These are phyloP conservation scores for Trypanosoma congolense DNA, from an alignment of 208 protist genomes.

Conservation along the genomic window DNA sequence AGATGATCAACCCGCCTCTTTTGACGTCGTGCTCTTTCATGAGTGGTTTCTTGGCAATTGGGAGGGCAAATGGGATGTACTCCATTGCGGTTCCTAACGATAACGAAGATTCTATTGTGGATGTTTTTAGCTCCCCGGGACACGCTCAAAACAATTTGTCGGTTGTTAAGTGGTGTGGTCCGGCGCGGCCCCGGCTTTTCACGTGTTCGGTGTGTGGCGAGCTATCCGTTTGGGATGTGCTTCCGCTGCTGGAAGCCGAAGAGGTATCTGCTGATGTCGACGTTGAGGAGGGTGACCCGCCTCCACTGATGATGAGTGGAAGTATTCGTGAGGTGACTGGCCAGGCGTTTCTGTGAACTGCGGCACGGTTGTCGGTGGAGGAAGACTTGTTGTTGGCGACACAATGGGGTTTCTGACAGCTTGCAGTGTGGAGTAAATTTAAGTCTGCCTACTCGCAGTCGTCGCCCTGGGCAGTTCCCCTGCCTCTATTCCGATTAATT, in stretches of 20 bases:
- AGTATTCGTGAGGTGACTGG: constrained; percentile 42
- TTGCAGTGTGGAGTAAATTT: constrained; percentile 2
- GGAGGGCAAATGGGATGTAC: constrained; percentile 64
- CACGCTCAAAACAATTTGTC: constrained; percentile 65
- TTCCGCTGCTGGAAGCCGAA: constrained; percentile 8
- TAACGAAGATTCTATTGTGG: constrained; percentile 12
- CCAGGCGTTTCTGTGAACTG: constrained; percentile 40
- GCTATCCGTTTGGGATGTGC: constrained; percentile 67
- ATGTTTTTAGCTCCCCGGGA: constrained; percentile 39
- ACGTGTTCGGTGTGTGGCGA: constrained; percentile 73
- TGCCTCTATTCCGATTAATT: not conserved
- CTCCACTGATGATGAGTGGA: constrained; percentile 35
- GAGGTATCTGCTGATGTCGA: constrained; percentile 26
- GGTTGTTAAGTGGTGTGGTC: constrained; percentile 41
- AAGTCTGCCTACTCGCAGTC: too few species aligned
- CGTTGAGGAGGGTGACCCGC: constrained; percentile 34
- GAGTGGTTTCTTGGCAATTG: constrained; percentile 32
- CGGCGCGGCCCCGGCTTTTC: constrained; percentile 28
- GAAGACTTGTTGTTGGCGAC: constrained; percentile 25
- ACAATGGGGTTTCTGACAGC: constrained; percentile 28
- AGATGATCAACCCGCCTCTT: constrained; percentile 72
- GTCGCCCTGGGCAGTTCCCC: too few species aligned
- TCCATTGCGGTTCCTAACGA: constrained; percentile 21
- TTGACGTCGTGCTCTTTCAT: constrained; percentile 45
- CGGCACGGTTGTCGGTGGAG: constrained; percentile 13